These are phyloP conservation scores for Immersiporthe knoxdaviesiana DNA, from an alignment of 2,329 filamentous ascomycete species.

Conservation along the genomic window DNA sequence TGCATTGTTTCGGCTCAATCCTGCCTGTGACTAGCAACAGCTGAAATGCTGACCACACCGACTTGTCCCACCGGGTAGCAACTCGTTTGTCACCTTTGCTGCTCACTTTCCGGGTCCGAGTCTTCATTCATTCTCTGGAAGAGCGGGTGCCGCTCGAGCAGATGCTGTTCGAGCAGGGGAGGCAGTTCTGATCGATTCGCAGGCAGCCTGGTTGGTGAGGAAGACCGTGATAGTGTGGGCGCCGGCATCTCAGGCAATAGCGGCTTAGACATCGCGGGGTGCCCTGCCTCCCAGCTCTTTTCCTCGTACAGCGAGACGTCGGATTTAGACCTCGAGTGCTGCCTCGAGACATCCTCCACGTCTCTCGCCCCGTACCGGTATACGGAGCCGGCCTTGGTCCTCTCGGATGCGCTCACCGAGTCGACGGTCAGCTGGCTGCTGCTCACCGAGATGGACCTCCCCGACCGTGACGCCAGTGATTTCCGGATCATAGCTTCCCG, in stretches of 20 bases:
- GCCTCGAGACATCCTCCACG: constrained; percentile 45
- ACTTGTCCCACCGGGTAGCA: no score
- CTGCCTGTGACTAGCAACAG: no score
- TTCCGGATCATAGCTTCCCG: constrained; percentile 49
- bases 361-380: constrained; percentile 35
- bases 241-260: constrained; percentile 20
- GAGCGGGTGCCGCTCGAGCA: background rate
- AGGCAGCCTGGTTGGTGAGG: constrained; percentile 19
- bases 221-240: constrained; percentile 18
- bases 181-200: constrained; percentile 15
- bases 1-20: no score
- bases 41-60: no score
- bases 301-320: constrained; percentile 10
- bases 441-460: constrained; percentile 20
- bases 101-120: constrained; percentile 11
- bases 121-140: constrained; percentile 6
- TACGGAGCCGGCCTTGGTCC: constrained; percentile 25
- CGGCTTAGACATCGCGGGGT: constrained; percentile 1
- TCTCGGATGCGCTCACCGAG: constrained; percentile 15
- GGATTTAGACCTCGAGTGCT: constrained; percentile 29
- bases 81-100: background rate
- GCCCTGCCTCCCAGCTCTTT: constrained; percentile 15
- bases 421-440: constrained; percentile 21
- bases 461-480: constrained; percentile 41
- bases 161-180: constrained; percentile 23